Conservation (phyloP, 1,284 basidiomycete genomes). For the Xerocomus amazonicus region DNA sequence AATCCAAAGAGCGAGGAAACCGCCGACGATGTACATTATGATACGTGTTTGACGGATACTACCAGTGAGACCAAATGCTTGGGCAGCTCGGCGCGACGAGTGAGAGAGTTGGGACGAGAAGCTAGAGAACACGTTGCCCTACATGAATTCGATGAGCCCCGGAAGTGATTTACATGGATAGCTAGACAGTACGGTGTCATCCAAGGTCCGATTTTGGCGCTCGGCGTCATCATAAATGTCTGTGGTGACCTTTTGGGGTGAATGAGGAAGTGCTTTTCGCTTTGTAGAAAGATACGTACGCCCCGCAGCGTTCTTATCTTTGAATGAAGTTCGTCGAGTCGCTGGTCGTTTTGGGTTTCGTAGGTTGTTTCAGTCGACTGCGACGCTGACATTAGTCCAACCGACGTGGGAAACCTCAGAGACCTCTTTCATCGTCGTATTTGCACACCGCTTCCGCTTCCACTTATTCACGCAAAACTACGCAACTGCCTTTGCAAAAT, state of each 20-base stretch:
- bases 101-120: constrained; percentile 60
- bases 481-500: too few species aligned
- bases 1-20: constrained; percentile 43
- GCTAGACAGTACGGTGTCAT: constrained; percentile 54
- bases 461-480: too few species aligned
- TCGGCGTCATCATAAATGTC: constrained; percentile 80
- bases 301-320: constrained; percentile 75
- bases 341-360: constrained; percentile 76
- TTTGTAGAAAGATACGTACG: constrained; percentile 40
- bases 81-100: constrained; percentile 60
- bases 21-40: constrained; percentile 53
- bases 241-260: constrained; percentile 57
- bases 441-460: too few species aligned
- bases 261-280: constrained; percentile 7
- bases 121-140: constrained; percentile 66
- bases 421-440: too few species aligned
- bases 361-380: constrained; percentile 61
- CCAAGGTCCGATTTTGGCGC: constrained; percentile 72
- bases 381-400: constrained; percentile 34
- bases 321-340: constrained; percentile 75
- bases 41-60: constrained; percentile 65
- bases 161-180: not conserved
- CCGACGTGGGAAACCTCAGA: not conserved
- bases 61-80: constrained; percentile 65
- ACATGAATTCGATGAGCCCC: not conserved